Base-by-base conservation (phyloP, 352 stramenopile genomes). In the Phytopythium mirpurense region DNA sequence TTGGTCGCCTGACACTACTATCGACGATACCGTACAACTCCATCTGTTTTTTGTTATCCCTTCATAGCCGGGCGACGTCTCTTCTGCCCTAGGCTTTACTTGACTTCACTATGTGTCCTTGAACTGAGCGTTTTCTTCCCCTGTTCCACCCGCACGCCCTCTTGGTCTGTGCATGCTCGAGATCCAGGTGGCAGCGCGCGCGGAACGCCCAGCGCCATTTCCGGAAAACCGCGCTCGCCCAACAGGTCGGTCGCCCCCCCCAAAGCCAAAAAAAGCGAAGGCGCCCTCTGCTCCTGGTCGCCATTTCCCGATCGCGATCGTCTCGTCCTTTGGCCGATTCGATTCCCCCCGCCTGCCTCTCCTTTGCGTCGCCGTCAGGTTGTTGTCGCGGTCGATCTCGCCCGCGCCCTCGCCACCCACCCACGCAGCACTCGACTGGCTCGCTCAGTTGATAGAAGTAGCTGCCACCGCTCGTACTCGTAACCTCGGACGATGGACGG, bases 161-260 rank as follows among this genome's bases (percentile, higher is more conserved):
- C 40, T 45, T 45, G 40, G 11, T 7, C 5, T 29, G 9, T n/a
- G 40, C 29, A 45, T 45, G 40, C 10, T 19, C 11, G 11, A 29
- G 38, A 44, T 44, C 23, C 23, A n/a, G n/a, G n/a, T 10, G 29
- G 44, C 44, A 51, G 27, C 44, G 27, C 44, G 44, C 44, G 44
- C 27, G 27, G 44, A 51, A 51, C 44, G 27, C 24, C n/a, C 15
- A 26, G 31, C 31, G 23, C 48, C 34, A 44, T 37, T 54, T 54
- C 48, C 32, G 24, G 34, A 44, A 42, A 42, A 42, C 24, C 47
- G 5, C 31, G 14, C 31, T 23, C 31, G 31, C 47, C 31, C 10
- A 32, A 34, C 40, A 29, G 18, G 23, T 15, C 27, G 44, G 8
- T 37, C 43, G 37, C 23, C 27, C 26, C 26, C 45, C 5, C n/a